phyloP scores from a whole-genome alignment of 768 basidiomycete genomes.

The Termitomyces sp. region DNA sequence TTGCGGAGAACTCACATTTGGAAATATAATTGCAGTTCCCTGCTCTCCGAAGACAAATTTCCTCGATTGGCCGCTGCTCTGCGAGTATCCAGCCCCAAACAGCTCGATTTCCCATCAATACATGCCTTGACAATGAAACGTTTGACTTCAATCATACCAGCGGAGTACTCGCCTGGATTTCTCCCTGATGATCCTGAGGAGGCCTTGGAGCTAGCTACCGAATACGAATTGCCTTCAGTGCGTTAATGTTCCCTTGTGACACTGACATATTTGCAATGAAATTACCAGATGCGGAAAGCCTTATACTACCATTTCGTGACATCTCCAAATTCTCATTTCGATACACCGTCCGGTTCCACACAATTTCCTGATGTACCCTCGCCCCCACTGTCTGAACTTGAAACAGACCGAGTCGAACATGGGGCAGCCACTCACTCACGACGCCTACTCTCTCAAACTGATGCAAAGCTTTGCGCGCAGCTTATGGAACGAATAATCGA shows the following conservation, averaged over 20 bases:
- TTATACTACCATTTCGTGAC: slow-evolving; percentile 65
- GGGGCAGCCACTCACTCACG: slow-evolving; percentile 8
- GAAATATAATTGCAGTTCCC: slow-evolving; percentile 33
- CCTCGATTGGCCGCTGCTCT: slow-evolving; percentile 49
- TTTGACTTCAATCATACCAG: slow-evolving; percentile 46
- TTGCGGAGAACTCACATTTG: background rate
- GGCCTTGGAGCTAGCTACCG: slow-evolving; percentile 48
- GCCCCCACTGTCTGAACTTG: slow-evolving; percentile 3
- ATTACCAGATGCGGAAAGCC: slow-evolving; percentile 52
- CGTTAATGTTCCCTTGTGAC: slow-evolving; percentile 20
- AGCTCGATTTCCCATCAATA: slow-evolving; percentile 55
- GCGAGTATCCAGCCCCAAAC: slow-evolving; percentile 51
- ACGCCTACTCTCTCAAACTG: slow-evolving; percentile 21
- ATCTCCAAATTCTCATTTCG: slow-evolving; percentile 11
- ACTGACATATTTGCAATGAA: background rate
- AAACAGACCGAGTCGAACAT: background rate
- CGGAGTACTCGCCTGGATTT: slow-evolving; percentile 39
- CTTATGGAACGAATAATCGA: slow-evolving; percentile 55
- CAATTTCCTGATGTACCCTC: slow-evolving; percentile 3
- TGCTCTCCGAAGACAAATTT: slow-evolving; percentile 42
- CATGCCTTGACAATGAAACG: slow-evolving; percentile 40
- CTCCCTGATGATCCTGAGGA: slow-evolving; percentile 46
- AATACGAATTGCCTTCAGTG: slow-evolving; percentile 47
- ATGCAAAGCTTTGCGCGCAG: slow-evolving; percentile 38
- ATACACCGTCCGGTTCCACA: background rate